These are phyloP conservation scores for Phytophthora quininea DNA, from an alignment of 352 stramenopile species.

Conservation along the genomic window DNA sequence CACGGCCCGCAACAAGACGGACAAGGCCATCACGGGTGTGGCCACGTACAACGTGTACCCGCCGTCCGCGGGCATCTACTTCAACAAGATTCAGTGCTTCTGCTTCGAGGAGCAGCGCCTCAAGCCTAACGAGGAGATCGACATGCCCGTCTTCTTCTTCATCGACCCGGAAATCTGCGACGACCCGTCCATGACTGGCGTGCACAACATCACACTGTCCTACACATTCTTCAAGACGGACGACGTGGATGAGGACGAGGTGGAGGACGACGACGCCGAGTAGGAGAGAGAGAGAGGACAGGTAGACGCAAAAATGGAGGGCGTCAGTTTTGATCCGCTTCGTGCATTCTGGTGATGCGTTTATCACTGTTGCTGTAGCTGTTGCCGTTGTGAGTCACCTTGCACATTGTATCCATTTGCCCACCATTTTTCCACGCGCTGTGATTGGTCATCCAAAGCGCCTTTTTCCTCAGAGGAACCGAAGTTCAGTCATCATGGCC, in stretches of 20 bases:
- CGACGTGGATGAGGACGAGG: conserved; percentile 91
- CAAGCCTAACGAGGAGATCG: conserved; percentile 97
- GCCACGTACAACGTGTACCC: conserved; percentile 99
- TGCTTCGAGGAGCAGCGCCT: conserved; percentile 99
- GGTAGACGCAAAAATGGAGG: conserved; percentile 1
- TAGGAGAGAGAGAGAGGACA: conserved; percentile 10
- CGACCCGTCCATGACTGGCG: conserved; percentile 95
- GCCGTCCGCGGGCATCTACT: conserved; percentile 96
- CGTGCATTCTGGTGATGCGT: not conserved
- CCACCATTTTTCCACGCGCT: too few species aligned
- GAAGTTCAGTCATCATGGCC: conserved; percentile 45
- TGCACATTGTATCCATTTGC: too few species aligned
- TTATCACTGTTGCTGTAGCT: too few species aligned
- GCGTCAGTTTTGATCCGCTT: not conserved
- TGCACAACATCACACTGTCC: conserved; percentile 98
- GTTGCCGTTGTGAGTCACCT: not conserved
- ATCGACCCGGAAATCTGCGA: conserved; percentile 99
- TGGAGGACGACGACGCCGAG: conserved; percentile 71
- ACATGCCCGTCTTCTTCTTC: conserved; percentile 99
- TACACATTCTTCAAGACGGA: conserved; percentile 99
- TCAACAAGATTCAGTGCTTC: conserved; percentile 99
- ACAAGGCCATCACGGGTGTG: conserved; percentile 98
- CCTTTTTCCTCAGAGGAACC: not conserved
- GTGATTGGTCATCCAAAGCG: not conserved
- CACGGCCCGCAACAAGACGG: conserved; percentile 96